A percentile compares a stretch with the other conserved stretches of the same genome.
Conservation (phyloP, 2,329 filamentous ascomycete species). For the Davidsoniella eucalypti region DNA sequence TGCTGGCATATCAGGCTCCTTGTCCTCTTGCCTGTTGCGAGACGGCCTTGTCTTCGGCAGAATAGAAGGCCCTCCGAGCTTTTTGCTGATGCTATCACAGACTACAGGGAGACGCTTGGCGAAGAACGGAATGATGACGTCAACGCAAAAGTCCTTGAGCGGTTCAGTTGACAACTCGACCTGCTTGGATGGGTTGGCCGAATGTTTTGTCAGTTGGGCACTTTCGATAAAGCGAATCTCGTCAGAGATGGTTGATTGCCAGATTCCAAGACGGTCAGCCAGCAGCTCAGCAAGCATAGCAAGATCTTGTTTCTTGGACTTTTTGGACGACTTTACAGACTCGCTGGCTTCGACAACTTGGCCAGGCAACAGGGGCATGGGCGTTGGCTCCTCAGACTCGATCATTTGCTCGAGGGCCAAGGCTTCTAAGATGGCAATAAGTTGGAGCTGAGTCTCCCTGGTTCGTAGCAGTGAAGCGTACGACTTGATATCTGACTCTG, state of each 20-base stretch:
- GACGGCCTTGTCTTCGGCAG: conserved; percentile 17
- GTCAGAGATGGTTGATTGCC: conserved; percentile 58
- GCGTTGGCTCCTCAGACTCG: conserved; percentile 26
- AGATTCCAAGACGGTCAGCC: conserved; percentile 65
- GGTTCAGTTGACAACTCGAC: conserved; percentile 39
- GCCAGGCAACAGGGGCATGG: conserved; percentile 1
- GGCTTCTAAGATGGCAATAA: conserved; percentile 65
- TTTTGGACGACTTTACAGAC: conserved; percentile 29
- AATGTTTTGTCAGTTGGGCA: conserved; percentile 24
- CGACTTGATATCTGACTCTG: conserved; percentile 39
- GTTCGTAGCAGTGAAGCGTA: conserved; percentile 51
- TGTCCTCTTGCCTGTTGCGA: not conserved
- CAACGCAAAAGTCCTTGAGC: conserved; percentile 59
- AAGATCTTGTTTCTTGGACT: conserved; percentile 46
- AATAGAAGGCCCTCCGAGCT: conserved; percentile 56
- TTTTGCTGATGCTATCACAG: conserved; percentile 54
- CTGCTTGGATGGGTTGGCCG: conserved; percentile 21
- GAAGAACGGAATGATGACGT: conserved; percentile 70
- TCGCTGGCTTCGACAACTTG: conserved; percentile 20
- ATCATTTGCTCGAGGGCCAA: conserved; percentile 47
- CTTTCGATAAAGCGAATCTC: conserved; percentile 35
- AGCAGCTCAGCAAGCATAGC: conserved; percentile 53
- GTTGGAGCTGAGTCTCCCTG: conserved; percentile 63
- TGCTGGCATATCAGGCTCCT: conserved; percentile 21
- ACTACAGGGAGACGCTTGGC: conserved; percentile 57